A percentile compares a stretch with the other conserved stretches of the same genome.
These are phyloP conservation scores for Closterium sp. DNA, from an alignment of 139 green algal species.

Conservation along the genomic window DNA sequence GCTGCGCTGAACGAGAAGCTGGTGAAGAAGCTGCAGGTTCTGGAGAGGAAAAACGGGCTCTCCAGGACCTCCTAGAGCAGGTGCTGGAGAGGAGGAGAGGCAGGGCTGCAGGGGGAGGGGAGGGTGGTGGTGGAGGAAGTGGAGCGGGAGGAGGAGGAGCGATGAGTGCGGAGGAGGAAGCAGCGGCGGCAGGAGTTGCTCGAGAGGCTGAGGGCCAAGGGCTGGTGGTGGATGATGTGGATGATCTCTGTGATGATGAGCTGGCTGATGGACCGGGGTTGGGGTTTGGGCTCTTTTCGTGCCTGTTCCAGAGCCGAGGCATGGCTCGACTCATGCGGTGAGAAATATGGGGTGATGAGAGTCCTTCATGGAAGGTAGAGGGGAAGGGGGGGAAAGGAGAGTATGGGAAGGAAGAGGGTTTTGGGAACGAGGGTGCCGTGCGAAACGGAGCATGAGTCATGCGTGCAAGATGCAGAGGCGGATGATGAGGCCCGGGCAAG, in stretches of 20 bases:
- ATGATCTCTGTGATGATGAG: not conserved
- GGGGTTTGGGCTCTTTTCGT: not conserved
- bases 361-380: too few relatives aligned
- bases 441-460: too few relatives aligned
- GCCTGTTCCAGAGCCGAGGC: not conserved
- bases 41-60: not conserved
- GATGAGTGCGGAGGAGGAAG: not conserved
- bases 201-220: not conserved
- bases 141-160: not conserved
- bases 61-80: not conserved
- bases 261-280: not conserved
- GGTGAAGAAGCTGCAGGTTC: not conserved
- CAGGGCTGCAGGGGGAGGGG: not conserved
- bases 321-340: not conserved
- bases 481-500: too few relatives aligned
- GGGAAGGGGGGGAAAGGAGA: too few relatives aligned
- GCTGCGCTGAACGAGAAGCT: not conserved
- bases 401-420: too few relatives aligned
- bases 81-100: not conserved
- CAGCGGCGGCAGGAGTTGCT: not conserved
- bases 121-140: not conserved
- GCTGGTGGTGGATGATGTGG: not conserved
- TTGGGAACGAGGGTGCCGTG: too few relatives aligned
- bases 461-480: too few relatives aligned
- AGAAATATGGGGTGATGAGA: too few relatives aligned